These are phyloP conservation scores for Phytopythium vexans DNA, from an alignment of 352 stramenopile genomes.

Conservation along the genomic window DNA sequence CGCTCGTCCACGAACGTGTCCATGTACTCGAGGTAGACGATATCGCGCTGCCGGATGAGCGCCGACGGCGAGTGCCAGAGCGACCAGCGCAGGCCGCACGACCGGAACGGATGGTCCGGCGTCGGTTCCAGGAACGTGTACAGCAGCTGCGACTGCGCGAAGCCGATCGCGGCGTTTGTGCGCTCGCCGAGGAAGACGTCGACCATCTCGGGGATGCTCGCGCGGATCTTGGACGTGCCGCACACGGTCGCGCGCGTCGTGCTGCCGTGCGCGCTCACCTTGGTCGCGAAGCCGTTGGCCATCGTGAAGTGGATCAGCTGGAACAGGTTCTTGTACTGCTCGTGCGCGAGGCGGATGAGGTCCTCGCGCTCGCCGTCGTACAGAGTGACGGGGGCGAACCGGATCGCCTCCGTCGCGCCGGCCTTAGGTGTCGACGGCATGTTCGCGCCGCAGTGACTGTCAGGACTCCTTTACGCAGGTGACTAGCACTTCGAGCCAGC, in stretches of 20 bases:
- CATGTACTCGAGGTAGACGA: slow-evolving; percentile 68
- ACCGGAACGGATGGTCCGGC: slow-evolving; percentile 43
- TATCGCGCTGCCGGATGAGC: slow-evolving; percentile 54
- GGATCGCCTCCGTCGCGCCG: slow-evolving; percentile 22
- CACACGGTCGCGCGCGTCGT: slow-evolving; percentile 56
- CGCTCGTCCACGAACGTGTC: slow-evolving; percentile 58
- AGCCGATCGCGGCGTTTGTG: slow-evolving; percentile 56
- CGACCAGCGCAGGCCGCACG: slow-evolving; percentile 56
- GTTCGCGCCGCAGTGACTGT: not conserved
- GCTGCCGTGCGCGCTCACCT: slow-evolving; percentile 41
- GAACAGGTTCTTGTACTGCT: slow-evolving; percentile 35
- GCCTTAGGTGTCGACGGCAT: slow-evolving; percentile 14
- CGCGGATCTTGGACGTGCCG: slow-evolving; percentile 38
- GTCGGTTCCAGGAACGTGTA: slow-evolving; percentile 47
- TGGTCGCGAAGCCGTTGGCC: slow-evolving; percentile 39
- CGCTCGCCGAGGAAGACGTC: slow-evolving; percentile 61
- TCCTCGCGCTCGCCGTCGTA: slow-evolving; percentile 33
- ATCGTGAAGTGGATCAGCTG: slow-evolving; percentile 36
- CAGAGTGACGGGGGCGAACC: slow-evolving; percentile 26
- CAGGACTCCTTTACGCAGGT: no score
- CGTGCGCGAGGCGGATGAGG: slow-evolving; percentile 29
- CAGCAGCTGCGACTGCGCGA: slow-evolving; percentile 56
- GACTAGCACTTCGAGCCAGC: no score
- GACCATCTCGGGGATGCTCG: slow-evolving; percentile 48
- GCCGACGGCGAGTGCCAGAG: slow-evolving; percentile 60